Percentiles rank a stretch among this genome's conserved stretches.
Evolutionary conservation across 2,329 filamentous ascomycete species (phyloP).

Genomic region (Harringtonia lauricola): DNA sequence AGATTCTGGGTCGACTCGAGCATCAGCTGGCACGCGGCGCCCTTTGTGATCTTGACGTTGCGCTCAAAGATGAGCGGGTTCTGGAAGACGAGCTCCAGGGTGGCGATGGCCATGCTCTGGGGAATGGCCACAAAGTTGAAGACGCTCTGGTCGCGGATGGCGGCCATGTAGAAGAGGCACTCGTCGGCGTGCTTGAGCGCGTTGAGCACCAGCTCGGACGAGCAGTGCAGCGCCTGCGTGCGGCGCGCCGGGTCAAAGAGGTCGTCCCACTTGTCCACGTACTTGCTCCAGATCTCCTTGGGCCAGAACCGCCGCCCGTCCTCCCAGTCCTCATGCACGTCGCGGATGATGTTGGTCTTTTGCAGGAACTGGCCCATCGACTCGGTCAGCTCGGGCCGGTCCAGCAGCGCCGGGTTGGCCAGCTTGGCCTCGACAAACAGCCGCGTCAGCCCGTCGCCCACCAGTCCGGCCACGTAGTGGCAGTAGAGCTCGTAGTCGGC

Average conservation of each 20-base stretch:
- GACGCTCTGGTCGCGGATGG: constrained; percentile 86
- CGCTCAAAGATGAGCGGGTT: constrained; percentile 77
- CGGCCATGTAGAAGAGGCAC: constrained; percentile 96
- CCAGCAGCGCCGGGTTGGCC: constrained; percentile 73
- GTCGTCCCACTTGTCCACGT: constrained; percentile 82
- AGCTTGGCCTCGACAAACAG: constrained; percentile 81
- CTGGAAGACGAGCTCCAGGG: constrained; percentile 81
- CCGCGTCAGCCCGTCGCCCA: constrained; percentile 84
- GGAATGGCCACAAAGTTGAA: constrained; percentile 99
- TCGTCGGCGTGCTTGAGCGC: constrained; percentile 80
- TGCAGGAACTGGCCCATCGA: constrained; percentile 97
- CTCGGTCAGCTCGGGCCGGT: constrained; percentile 72
- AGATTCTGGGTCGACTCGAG: constrained; percentile 86
- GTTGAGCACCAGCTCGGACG: constrained; percentile 89
- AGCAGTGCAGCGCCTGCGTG: constrained; percentile 69
- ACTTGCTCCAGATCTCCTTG: constrained; percentile 92
- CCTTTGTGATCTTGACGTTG: constrained; percentile 95
- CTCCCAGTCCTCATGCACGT: constrained; percentile 79
- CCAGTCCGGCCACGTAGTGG: constrained; percentile 96
- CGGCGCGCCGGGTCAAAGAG: constrained; percentile 74
- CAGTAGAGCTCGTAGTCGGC: constrained; percentile 94
- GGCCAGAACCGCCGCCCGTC: constrained; percentile 92
- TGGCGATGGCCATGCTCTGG: constrained; percentile 95
- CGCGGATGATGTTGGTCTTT: constrained; percentile 97
- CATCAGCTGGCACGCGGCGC: constrained; percentile 87